phyloP scores from a whole-genome alignment of 2,329 filamentous ascomycete species.

The Diplodia intermedia region DNA sequence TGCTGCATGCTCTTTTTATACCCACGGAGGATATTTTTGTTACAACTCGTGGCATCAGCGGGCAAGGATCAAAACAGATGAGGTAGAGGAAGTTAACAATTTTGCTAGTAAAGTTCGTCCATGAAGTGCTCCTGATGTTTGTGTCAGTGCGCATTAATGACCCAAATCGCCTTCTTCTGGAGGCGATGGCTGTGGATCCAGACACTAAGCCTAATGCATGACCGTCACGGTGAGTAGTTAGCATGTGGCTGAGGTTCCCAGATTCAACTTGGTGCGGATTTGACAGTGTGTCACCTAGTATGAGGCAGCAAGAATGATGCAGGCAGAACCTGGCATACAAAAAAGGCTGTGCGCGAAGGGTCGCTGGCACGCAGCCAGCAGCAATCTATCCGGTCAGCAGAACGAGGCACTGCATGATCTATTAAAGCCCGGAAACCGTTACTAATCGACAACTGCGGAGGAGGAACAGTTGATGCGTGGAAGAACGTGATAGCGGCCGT shows the following conservation, averaged over 20 bases:
- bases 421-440: background rate
- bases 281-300: too few relatives aligned
- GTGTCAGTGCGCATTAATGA: background rate
- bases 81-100: background rate
- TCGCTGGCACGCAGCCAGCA: background rate
- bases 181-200: background rate
- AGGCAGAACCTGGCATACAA: too few relatives aligned
- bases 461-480: background rate
- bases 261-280: background rate
- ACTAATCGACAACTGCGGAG: background rate
- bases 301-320: too few relatives aligned
- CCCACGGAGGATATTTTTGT: background rate
- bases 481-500: background rate
- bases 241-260: background rate
- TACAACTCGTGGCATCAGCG: background rate
- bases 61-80: background rate
- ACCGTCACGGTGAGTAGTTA: background rate
- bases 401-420: background rate
- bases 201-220: background rate
- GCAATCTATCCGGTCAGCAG: background rate
- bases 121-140: background rate
- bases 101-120: background rate
- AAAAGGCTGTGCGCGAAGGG: background rate
- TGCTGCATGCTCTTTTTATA: constrained; percentile 10
- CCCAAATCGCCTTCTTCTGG: background rate